Conservation (phyloP, 2,329 filamentous ascomycete species). For the Ophiocordyceps robertsii region DNA sequence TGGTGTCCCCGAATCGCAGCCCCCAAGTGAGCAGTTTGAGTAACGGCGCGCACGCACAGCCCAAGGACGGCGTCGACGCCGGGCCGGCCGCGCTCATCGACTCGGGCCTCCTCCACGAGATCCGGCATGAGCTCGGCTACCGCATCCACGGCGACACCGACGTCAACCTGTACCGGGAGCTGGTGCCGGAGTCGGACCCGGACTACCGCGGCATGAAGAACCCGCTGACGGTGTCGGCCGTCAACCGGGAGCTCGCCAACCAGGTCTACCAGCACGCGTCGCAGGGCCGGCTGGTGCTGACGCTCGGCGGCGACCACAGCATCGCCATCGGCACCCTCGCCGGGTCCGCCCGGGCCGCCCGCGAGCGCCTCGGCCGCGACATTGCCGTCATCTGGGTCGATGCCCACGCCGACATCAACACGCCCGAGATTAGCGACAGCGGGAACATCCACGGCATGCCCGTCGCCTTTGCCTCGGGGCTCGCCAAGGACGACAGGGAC, state of each 20-base stretch:
- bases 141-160: constrained; percentile 70
- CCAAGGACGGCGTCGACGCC: constrained; percentile 83
- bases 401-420: constrained; percentile 96
- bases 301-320: constrained; percentile 88
- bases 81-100: constrained; percentile 82
- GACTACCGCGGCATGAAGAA: constrained; percentile 91
- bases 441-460: constrained; percentile 99
- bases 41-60: constrained; percentile 32
- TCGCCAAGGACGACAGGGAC: constrained; percentile 61
- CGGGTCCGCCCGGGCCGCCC: constrained; percentile 73
- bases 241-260: constrained; percentile 64
- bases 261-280: constrained; percentile 82
- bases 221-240: constrained; percentile 70
- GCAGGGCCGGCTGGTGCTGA: constrained; percentile 76
- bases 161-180: constrained; percentile 70
- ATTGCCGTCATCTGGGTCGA: constrained; percentile 98
- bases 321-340: constrained; percentile 91
- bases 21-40: too few relatives aligned
- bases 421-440: constrained; percentile 74
- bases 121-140: constrained; percentile 78
- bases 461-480: constrained; percentile 76
- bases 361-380: constrained; percentile 69
- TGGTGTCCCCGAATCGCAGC: too few relatives aligned
- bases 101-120: constrained; percentile 70
- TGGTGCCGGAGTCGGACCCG: constrained; percentile 59